Evolutionary conservation across 495 filamentous ascomycete genomes (phyloP), one percentile per base, ranked within the genome.

Genomic region (Xylaria acuta): DNA sequence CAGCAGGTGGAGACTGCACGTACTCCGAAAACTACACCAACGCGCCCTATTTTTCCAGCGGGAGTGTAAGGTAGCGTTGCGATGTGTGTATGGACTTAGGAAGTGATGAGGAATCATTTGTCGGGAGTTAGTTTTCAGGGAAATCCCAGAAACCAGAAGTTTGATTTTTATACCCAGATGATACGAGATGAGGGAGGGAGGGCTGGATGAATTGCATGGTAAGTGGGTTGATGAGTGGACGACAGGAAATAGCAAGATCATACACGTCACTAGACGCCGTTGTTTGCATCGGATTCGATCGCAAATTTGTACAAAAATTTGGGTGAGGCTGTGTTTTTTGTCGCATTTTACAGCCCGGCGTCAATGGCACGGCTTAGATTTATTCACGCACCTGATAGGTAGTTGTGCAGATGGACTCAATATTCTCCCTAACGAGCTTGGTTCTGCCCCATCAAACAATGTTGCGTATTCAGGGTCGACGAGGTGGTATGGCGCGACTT

Each of bases 221-320:
- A 69, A 18, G 45, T 51, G 65, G 22, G 5, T 41, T 54, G 36
- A 34, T 68, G 49, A 41, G 62, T 49, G 40, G 54, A 62, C 5
- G 54, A 16, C 67, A 38, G 40, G 54, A 53, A 59, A 20, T 34
- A 25, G 43, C 16, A 70, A 34, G 41, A n/a, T 51, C 34, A 38
- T 51, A 38, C 20, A 70, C 20, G 36, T 51, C 30, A 49, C n/a
- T n/a, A 38, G 45, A 53, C n/a, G 32, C 43, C n/a, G 30, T 64
- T 9, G 12, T 70, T 63, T 69, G 67, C 54, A 69, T 62, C 67
- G 14, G 54, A 43, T 43, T 58, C n/a, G 67, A 69, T 62, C 41
- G 56, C 67, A 30, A 69, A 60, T 62, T 65, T 69, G 67, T 69
- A 69, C 67, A 69, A 69, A 60, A 69, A 0, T 45, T 62, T 49